Evolutionary conservation across 2,329 filamentous ascomycete species (phyloP).

Genomic region (Ceratocystis cubensis): DNA sequence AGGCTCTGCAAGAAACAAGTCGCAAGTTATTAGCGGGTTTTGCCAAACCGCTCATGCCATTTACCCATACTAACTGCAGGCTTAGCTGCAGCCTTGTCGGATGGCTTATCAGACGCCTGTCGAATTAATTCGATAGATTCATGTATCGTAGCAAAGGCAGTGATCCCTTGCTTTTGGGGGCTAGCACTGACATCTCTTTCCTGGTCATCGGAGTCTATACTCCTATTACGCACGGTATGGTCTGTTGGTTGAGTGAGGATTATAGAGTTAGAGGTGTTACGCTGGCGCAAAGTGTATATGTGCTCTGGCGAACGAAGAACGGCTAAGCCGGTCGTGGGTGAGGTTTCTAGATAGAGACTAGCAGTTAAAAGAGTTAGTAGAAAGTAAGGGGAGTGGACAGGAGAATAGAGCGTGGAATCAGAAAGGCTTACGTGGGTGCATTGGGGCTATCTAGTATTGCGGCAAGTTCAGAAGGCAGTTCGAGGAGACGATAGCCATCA

Average conservation of each 20-base stretch:
- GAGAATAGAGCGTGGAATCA: neutral
- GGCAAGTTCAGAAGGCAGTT: slow-evolving; percentile 48
- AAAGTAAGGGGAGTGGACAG: neutral
- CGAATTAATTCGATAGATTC: slow-evolving; percentile 50
- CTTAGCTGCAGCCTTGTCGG: slow-evolving; percentile 23
- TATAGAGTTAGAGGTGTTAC: slow-evolving; percentile 56
- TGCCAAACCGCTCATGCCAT: slow-evolving; percentile 49
- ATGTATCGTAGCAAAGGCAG: slow-evolving; percentile 43
- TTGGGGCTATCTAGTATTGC: slow-evolving; percentile 41
- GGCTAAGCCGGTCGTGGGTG: slow-evolving; percentile 35
- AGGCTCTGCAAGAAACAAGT: neutral
- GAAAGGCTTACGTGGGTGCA: slow-evolving; percentile 38
- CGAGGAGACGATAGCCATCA: slow-evolving; percentile 46
- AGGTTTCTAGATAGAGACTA: slow-evolving; percentile 39
- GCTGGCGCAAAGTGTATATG: slow-evolving; percentile 49
- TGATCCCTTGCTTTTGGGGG: neutral
- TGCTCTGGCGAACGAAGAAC: slow-evolving; percentile 40
- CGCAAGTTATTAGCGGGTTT: slow-evolving; percentile 29
- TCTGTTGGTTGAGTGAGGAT: slow-evolving; percentile 32
- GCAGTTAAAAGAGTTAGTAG: neutral
- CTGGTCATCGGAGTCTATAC: neutral
- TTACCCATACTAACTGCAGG: slow-evolving; percentile 35
- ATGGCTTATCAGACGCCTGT: slow-evolving; percentile 27
- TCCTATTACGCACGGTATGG: neutral
- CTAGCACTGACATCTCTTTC: neutral